phyloP scores from a whole-genome alignment of 495 filamentous ascomycete species.

The Pyronema domesticum region DNA sequence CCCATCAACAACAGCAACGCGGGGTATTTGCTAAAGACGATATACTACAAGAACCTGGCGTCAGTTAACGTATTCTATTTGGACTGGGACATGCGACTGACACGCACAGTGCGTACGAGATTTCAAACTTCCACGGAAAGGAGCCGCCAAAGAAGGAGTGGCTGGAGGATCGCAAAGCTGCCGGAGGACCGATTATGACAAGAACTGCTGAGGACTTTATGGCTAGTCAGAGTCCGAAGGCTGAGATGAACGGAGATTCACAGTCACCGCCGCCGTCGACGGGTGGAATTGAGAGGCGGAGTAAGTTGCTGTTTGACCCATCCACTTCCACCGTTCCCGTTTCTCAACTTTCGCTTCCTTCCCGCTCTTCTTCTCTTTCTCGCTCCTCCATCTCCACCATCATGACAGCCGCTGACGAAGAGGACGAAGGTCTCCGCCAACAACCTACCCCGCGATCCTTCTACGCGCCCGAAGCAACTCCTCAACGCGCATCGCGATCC shows the following conservation, averaged over 20 bases:
- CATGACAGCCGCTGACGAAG: background rate
- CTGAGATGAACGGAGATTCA: constrained; percentile 18
- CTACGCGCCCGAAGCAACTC: constrained; percentile 53
- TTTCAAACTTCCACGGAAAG: constrained; percentile 47
- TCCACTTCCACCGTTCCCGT: too few species aligned
- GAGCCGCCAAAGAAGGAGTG: constrained; percentile 70
- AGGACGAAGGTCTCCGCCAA: constrained; percentile 47
- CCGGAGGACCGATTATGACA: constrained; percentile 56
- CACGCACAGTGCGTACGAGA: constrained; percentile 52
- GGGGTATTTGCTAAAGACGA: constrained; percentile 59
- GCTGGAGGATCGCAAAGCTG: constrained; percentile 55
- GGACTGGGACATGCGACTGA: background rate
- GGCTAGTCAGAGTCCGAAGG: constrained; percentile 22
- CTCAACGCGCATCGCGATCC: constrained; percentile 21
- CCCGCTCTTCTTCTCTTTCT: background rate
- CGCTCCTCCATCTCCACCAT: background rate
- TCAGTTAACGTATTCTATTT: constrained; percentile 19
- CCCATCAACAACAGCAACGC: constrained; percentile 47
- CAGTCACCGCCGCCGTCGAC: constrained; percentile 32
- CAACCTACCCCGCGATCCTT: constrained; percentile 59
- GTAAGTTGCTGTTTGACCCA: constrained; percentile 4
- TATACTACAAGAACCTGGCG: constrained; percentile 69
- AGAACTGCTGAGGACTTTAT: constrained; percentile 57
- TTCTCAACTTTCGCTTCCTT: too few species aligned
- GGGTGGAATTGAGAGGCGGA: constrained; percentile 15